These are phyloP conservation scores for Rhytidiadelphus loreus DNA, from an alignment of 225 moss, liverwort and hornwort species.

Conservation along the genomic window DNA sequence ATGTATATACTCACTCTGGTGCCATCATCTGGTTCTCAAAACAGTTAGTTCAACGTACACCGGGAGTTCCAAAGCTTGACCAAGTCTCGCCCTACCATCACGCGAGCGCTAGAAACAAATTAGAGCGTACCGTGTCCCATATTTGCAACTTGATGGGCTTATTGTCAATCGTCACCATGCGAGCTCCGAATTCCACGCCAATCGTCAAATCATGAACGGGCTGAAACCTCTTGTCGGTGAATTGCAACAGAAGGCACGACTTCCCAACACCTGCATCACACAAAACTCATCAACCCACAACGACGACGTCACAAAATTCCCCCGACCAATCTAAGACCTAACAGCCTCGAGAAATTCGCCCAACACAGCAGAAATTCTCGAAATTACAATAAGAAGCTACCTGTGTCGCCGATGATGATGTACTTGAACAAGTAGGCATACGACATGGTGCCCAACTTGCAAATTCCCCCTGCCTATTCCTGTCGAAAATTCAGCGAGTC, in stretches of 20 bases:
- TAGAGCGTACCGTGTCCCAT: slow-evolving; percentile 67
- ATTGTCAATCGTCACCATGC: slow-evolving; percentile 7
- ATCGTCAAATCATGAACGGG: slow-evolving; percentile 10
- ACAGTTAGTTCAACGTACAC: background rate
- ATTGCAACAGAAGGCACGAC: slow-evolving; percentile 40
- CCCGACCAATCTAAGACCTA: background rate
- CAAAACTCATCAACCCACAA: background rate
- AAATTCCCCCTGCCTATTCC: background rate
- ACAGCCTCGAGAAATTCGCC: background rate
- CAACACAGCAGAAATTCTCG: background rate
- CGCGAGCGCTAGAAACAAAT: background rate
- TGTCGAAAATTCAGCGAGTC: background rate
- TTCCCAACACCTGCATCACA: slow-evolving; percentile 69
- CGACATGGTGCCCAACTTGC: slow-evolving; percentile 21
- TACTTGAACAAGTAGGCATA: slow-evolving; percentile 57
- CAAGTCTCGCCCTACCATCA: background rate
- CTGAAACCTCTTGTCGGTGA: slow-evolving; percentile 7
- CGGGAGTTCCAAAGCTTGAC: background rate
- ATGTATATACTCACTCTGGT: background rate
- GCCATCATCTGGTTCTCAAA: background rate
- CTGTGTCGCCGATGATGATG: slow-evolving; percentile 57
- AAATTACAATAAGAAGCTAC: background rate
- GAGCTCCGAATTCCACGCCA: slow-evolving; percentile 10
- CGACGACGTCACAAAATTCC: background rate
- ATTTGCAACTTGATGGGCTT: slow-evolving; percentile 89